Evolutionary conservation across 2,329 filamentous ascomycete species (phyloP).

Genomic region (Polychaeton citri): DNA sequence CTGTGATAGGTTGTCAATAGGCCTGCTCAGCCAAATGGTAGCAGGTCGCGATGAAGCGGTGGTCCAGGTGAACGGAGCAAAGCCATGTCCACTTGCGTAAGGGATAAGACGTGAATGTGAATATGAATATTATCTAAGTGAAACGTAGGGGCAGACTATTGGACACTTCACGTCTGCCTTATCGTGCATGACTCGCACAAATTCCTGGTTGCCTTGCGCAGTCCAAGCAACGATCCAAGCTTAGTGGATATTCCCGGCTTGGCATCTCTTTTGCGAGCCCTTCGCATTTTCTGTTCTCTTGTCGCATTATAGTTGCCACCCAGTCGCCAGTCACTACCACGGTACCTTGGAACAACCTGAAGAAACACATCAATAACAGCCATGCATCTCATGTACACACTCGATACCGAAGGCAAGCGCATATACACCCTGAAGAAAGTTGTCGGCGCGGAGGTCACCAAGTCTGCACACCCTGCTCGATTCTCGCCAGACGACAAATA

Average conservation of each 20-base stretch:
- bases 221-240: not conserved
- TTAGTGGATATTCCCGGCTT: not conserved
- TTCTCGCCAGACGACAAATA: conserved; percentile 99
- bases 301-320: conserved; percentile 1
- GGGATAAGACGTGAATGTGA: not conserved
- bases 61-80: not conserved
- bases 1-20: too few relatives aligned
- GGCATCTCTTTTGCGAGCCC: not conserved
- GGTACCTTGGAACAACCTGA: too few relatives aligned
- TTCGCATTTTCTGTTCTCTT: not conserved
- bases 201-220: not conserved
- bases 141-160: too few relatives aligned
- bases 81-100: not conserved
- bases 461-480: conserved; percentile 87
- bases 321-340: not conserved
- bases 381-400: conserved; percentile 76
- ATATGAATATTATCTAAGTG: too few relatives aligned
- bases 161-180: too few relatives aligned
- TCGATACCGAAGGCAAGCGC: conserved; percentile 71
- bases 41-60: not conserved
- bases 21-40: not conserved
- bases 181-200: too few relatives aligned
- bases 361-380: conserved; percentile 11
- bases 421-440: conserved; percentile 94
- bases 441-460: conserved; percentile 67